A percentile compares a stretch with the other conserved stretches of the same genome.
phyloP scores from a whole-genome alignment of 2,329 filamentous ascomycete genomes.

The Claviceps sp. region DNA sequence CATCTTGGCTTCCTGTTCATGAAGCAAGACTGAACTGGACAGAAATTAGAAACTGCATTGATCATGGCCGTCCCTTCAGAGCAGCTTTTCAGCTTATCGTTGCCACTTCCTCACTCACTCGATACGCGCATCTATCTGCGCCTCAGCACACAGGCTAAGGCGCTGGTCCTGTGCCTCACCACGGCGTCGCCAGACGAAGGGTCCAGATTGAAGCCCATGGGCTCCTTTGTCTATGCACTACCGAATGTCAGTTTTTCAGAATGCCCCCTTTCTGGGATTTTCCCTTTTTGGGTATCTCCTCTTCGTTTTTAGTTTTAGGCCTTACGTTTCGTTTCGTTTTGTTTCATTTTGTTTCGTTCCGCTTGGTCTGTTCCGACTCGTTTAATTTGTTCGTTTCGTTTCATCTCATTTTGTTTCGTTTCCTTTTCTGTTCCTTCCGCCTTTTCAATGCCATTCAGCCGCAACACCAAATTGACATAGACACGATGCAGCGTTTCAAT shows the following conservation, averaged over 20 bases:
- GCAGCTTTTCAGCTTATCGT: slow-evolving; percentile 26
- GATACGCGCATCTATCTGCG: slow-evolving; percentile 49
- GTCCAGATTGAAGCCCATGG: slow-evolving; percentile 45
- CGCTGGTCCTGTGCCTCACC: slow-evolving; percentile 46
- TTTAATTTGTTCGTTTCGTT: neutral
- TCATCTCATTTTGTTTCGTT: neutral
- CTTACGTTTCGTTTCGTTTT: neutral
- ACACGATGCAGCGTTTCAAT: slow-evolving; percentile 30
- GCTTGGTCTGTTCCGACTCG: neutral
- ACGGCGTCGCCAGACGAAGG: slow-evolving; percentile 41
- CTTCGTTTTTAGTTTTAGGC: neutral
- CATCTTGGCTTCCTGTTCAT: neutral
- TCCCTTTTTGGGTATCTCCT: neutral
- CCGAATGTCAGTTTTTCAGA: slow-evolving; percentile 50
- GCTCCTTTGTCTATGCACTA: slow-evolving; percentile 87
- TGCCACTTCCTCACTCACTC: slow-evolving; percentile 45
- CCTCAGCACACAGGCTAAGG: slow-evolving; percentile 43
- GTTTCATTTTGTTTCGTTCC: neutral
- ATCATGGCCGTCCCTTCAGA: neutral
- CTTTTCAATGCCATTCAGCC: neutral
- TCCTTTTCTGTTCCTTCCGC: neutral
- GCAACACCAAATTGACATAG: neutral
- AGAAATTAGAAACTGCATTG: neutral
- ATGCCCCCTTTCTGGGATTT: slow-evolving; percentile 27
- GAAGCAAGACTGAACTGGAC: neutral